Evolutionary conservation across 1,139 yeast species (phyloP), one percentile per base, ranked within the genome.

Genomic region (Blastobotrys niveus): DNA sequence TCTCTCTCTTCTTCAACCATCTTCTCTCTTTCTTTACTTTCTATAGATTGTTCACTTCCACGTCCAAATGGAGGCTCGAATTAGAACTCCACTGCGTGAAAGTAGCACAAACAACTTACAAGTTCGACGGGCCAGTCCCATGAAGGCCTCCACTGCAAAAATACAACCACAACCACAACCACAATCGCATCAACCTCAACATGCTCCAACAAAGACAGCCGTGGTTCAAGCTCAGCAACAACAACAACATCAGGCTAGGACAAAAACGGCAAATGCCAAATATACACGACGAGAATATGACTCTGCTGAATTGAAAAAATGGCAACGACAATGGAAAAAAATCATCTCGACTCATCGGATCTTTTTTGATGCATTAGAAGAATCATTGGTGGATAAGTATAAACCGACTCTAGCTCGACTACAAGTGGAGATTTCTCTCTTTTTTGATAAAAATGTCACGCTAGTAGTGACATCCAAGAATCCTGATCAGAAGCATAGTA

Each of bases 251-350:
- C 20, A 6, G 7, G 20, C 20, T 12, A 17, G n/a, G 20, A 32
- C 17, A 32, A 34, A 12, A 21, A 29, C 15, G 7, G 18, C n/a
- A 29, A 15, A 29, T 29, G 18, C 15, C 32, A 29, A 5, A 29
- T 14, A 29, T 9, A 15, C 8, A 29, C 32, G 15, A 34, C 37
- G 37, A 5, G 37, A 34, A 10, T 20, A 31, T 40, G 47, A 52
- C 10, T 52, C 55, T 8, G 44, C 48, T 18, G 50, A 48, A 21
- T 50, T 55, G 40, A 51, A 45, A 21, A 58, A 53, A 53, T 89
- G 97, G 97, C 89, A 85, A 59, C 72, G 72, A 41, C 79, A 82
- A 46, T 89, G 96, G 96, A 72, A 80, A 45, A 72, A 73, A 48
- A 84, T 86, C 52, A 80, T 89, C 84, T 74, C 74, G 38, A 79